Base-by-base conservation (phyloP, 163 green algal species). In the Chlamydomonas reinhardtii region DNA sequence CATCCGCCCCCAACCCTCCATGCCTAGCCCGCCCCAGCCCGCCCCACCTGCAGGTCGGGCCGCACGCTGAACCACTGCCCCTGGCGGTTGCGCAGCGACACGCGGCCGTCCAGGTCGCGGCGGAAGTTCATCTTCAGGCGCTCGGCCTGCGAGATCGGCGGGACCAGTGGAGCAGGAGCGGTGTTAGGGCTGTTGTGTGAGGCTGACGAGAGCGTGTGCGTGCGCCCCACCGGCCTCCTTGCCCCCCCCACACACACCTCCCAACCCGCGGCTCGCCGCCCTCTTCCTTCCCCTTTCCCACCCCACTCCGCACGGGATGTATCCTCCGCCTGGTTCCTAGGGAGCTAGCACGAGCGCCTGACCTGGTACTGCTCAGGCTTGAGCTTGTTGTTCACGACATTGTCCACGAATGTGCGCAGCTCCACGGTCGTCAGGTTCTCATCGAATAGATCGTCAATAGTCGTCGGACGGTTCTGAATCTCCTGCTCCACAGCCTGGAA, bases 341-440 rank as follows among this genome's bases (percentile, higher is more conserved):
- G 39, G 5, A 48, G 39, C 39, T 48, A 48, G 39, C 39, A 48
- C 39, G 39, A 48, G 5, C 8, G 39, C 39, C 39, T 48, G 54
- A 87, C 74, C 64, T 91, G 64, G 39, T 89, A 79, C 22, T 91
- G 65, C 56, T 87, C 73, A 0, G 68, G 61, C 88, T 88, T 88
- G 24, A 88, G 25, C 39, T 83, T 87, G n/a, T 65, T 81, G 25
- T 78, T 74, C 37, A 85, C 15, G 25, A 89, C 65, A 35, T 70
- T 24, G 14, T 89, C 74, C 24, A 91, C 69, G 4, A 91, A 84
- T 15, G 69, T 78, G 0, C 78, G 65, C 48, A 91, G 73, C 25
- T 89, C 83, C 25, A 69, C 56, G 27, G 88, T 91, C 56, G 83
- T 85, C 0, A 91, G 73, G 73, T 89, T 89, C 74, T 91, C 88